phyloP scores from a whole-genome alignment of 2,329 filamentous ascomycete genomes.

The Penicillium sp. region DNA sequence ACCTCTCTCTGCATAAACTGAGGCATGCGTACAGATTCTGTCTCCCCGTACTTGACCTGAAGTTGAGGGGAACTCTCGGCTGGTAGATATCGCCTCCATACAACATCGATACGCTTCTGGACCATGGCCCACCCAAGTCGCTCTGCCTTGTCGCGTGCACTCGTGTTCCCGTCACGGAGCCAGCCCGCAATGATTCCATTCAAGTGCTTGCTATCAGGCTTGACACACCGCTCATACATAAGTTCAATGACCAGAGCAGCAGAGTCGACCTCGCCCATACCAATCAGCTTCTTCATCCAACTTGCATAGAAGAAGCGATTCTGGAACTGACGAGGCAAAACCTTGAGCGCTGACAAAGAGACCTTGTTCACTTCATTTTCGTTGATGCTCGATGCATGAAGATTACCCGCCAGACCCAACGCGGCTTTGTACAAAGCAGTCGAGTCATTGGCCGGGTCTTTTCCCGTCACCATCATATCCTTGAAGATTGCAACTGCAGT shows the following conservation, averaged over 20 bases:
- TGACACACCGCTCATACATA: slow-evolving; percentile 62
- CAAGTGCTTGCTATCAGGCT: slow-evolving; percentile 63
- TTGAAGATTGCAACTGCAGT: slow-evolving; percentile 69
- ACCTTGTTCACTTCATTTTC: slow-evolving; percentile 41
- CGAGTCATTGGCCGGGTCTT: slow-evolving; percentile 38
- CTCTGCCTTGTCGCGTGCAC: slow-evolving; percentile 55
- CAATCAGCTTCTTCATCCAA: slow-evolving; percentile 78
- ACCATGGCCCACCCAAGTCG: slow-evolving; percentile 69
- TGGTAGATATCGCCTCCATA: slow-evolving; percentile 38
- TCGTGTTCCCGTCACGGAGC: slow-evolving; percentile 54
- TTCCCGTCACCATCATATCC: slow-evolving; percentile 71
- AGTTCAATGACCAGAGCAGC: slow-evolving; percentile 64
- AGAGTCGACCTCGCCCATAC: slow-evolving; percentile 60
- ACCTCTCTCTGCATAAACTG: slow-evolving; percentile 35
- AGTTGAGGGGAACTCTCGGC: slow-evolving; percentile 19
- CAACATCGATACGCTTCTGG: slow-evolving; percentile 55
- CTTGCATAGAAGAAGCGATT: slow-evolving; percentile 81
- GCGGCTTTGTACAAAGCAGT: slow-evolving; percentile 39
- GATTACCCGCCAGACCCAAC: slow-evolving; percentile 32
- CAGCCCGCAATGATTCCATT: slow-evolving; percentile 76
- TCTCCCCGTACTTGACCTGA: slow-evolving; percentile 22
- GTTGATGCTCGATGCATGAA: slow-evolving; percentile 36
- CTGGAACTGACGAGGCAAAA: slow-evolving; percentile 46
- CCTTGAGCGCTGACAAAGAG: slow-evolving; percentile 43
- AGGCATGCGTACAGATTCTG: slow-evolving; percentile 26